Percentiles rank a stretch among this genome's conserved stretches.
These are phyloP conservation scores for Glaciozyma martinii DNA, from an alignment of 768 basidiomycete genomes.

Conservation along the genomic window DNA sequence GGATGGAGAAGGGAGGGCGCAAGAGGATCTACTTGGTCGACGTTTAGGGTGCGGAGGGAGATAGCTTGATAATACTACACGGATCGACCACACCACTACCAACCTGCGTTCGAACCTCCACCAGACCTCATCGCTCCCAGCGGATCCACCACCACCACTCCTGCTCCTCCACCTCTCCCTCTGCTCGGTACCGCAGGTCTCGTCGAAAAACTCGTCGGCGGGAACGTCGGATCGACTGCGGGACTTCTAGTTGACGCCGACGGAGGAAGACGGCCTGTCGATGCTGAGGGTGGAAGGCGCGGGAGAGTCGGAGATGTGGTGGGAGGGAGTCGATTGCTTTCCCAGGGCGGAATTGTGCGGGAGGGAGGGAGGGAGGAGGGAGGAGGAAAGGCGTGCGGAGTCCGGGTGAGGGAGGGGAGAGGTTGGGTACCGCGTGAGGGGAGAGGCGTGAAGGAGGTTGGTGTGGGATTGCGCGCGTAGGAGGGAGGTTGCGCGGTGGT, in stretches of 20 bases:
- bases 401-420: background rate
- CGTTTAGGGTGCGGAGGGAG: too few species aligned
- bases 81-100: too few species aligned
- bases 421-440: background rate
- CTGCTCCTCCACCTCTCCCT: background rate
- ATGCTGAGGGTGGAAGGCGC: background rate
- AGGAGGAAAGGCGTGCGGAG: background rate
- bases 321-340: background rate
- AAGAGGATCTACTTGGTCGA: too few species aligned
- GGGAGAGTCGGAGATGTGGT: background rate
- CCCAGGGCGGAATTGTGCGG: background rate
- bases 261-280: background rate
- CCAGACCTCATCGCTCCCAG: background rate
- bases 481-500: background rate
- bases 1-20: too few species aligned
- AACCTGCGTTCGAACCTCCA: too few species aligned
- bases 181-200: background rate
- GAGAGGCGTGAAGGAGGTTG: background rate
- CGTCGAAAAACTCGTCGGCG: background rate
- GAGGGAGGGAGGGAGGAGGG: constrained; percentile 8
- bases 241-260: background rate
- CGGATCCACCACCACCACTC: background rate
- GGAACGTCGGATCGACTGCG: background rate
- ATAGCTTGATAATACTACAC: too few species aligned
- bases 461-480: background rate